Conservation (phyloP, 352 stramenopile genomes). For the Peronospora belbahrii region DNA sequence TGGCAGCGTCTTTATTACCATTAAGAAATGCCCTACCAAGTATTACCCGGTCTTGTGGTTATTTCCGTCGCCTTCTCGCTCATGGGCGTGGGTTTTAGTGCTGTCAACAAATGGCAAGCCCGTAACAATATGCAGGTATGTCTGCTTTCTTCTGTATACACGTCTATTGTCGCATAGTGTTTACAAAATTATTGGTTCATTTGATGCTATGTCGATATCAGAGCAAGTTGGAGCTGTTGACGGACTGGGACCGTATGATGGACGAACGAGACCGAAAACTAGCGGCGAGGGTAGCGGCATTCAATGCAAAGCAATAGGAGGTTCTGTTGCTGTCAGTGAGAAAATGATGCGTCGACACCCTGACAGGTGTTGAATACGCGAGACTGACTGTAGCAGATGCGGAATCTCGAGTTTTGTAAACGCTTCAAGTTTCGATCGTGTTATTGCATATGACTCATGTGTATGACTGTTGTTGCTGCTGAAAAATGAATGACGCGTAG, state of each 20-base stretch:
- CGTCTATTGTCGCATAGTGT: background rate
- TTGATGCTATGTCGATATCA: slow-evolving; percentile 12
- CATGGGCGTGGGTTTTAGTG: slow-evolving; percentile 64
- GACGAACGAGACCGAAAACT: slow-evolving; percentile 70
- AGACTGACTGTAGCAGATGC: too few species aligned
- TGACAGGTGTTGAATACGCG: slow-evolving; percentile 1
- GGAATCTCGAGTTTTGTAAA: too few species aligned
- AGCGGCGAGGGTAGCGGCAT: slow-evolving; percentile 30
- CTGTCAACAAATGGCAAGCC: slow-evolving; percentile 69
- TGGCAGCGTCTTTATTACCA: background rate
- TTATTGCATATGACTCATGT: too few species aligned
- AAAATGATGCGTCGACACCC: slow-evolving; percentile 1
- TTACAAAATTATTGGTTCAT: background rate
- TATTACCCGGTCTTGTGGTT: slow-evolving; percentile 69
- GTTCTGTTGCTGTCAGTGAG: background rate
- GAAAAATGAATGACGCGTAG: slow-evolving; percentile 8
- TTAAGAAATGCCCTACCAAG: slow-evolving; percentile 77
- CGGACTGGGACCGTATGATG: slow-evolving; percentile 79
- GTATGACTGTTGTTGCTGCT: background rate
- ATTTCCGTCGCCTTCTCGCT: slow-evolving; percentile 72
- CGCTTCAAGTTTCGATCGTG: too few species aligned
- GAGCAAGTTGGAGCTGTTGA: slow-evolving; percentile 73
- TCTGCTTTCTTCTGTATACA: background rate
- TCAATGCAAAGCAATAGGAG: slow-evolving; percentile 28
- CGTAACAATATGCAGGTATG: slow-evolving; percentile 62